phyloP scores from a whole-genome alignment of 768 basidiomycete genomes.

The Leccinum arenicola region DNA sequence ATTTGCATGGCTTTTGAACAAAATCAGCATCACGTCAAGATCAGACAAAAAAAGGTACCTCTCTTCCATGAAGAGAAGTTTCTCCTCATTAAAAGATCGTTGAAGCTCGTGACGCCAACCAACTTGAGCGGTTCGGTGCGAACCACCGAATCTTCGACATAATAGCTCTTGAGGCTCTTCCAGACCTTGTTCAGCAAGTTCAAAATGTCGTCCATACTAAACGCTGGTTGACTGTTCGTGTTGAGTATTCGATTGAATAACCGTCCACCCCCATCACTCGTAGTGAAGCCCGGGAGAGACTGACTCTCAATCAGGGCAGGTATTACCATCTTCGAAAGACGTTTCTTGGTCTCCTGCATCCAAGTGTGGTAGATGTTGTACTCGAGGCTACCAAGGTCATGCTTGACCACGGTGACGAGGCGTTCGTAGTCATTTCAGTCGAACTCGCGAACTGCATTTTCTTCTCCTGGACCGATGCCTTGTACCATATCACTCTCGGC shows the following conservation, averaged over 20 bases:
- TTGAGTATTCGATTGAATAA: constrained; percentile 92
- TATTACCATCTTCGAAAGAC: constrained; percentile 94
- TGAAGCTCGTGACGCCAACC: constrained; percentile 96
- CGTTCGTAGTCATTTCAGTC: constrained; percentile 98
- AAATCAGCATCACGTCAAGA: neutral
- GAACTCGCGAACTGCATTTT: constrained; percentile 86
- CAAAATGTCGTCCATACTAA: constrained; percentile 96
- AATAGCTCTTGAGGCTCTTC: constrained; percentile 97
- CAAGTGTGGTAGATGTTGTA: constrained; percentile 99
- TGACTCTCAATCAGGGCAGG: constrained; percentile 97
- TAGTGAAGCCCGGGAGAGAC: constrained; percentile 95
- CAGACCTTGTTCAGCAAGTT: constrained; percentile 98
- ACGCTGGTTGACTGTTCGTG: constrained; percentile 84
- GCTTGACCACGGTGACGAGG: constrained; percentile 96
- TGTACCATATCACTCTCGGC: constrained; percentile 99
- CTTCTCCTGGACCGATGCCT: constrained; percentile 95
- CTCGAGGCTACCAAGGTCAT: constrained; percentile 96
- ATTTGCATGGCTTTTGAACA: constrained; percentile 90
- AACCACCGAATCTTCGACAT: constrained; percentile 95
- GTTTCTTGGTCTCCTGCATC: constrained; percentile 98
- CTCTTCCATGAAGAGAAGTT: constrained; percentile 99
- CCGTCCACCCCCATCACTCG: constrained; percentile 88
- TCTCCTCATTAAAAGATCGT: constrained; percentile 95
- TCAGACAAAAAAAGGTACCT: constrained; percentile 49
- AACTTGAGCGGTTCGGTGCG: constrained; percentile 95